Base-by-base conservation (phyloP, 306 rosid species). In the Betula pendula region DNA sequence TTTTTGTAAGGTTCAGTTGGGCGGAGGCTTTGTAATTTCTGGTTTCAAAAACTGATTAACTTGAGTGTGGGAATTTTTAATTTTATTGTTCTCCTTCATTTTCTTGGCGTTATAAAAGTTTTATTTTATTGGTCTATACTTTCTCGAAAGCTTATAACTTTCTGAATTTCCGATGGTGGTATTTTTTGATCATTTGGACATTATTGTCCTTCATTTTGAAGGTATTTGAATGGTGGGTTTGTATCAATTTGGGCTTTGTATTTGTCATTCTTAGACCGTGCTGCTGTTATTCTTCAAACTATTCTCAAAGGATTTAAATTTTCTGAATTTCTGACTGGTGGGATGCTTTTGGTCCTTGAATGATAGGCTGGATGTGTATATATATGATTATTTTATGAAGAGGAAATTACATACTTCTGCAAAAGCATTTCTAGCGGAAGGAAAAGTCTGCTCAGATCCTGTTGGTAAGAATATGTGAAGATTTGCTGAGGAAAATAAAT, bases 281-380 rank as follows among this genome's bases (percentile, higher is more conserved):
- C 48, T 10, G 66, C 17, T 48, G 63, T 71, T 72, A 4, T 27
- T 35, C 49, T 35, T 42, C 14, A 49, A 12, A 45, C 33, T 19
- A 72, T 77, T 50, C 70, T 51, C 44, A 8, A 5, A 40, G n/a
- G 63, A 8, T 10, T 22, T 52, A 59, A 11, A 20, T 1, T 20
- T n/a, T 40, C 62, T 68, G 33, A 27, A 22, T 55, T 70, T 75
- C 70, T 81, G 66, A 47, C 40, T 49, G 22, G 62, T 58, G 15
- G 20, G 25, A 1, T 47, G 6, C 13, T 33, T 75, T 53, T 63
- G 72, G 43, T 43, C 19, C 16, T 55, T 78, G 81, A 76, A 70
- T 51, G 59, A 40, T 80, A 94, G 98, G 97, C 74, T 94, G 82
- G 97, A 94, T 70, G 83, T 82, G 43, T 90, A 87, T 35, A 91